Evolutionary conservation across 1,139 yeast genomes (phyloP).

Genomic region (Candida neerlandica): DNA sequence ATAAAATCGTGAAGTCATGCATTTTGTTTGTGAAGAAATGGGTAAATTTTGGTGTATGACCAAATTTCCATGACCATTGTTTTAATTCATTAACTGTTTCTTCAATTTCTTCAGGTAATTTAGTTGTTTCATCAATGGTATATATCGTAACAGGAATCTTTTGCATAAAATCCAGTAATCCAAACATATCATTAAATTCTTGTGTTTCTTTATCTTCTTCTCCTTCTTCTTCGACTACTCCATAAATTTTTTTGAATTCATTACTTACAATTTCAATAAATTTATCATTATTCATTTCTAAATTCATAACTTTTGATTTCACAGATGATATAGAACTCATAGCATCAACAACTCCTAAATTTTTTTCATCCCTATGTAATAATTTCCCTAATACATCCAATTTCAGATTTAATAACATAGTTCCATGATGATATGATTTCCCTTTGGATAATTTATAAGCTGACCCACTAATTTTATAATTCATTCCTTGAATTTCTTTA

Average conservation of each 20-base stretch:
- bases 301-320: constrained; percentile 71
- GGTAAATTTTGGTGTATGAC: constrained; percentile 67
- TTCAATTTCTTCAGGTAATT: constrained; percentile 50
- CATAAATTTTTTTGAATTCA: constrained; percentile 47
- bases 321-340: constrained; percentile 73
- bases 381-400: constrained; percentile 59
- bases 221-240: constrained; percentile 16
- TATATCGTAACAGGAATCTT: constrained; percentile 20
- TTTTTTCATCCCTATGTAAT: constrained; percentile 48
- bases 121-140: constrained; percentile 28
- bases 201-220: constrained; percentile 18
- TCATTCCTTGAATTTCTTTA: constrained; percentile 24
- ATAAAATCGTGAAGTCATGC: constrained; percentile 33
- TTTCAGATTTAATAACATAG: constrained; percentile 79
- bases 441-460: constrained; percentile 87
- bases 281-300: constrained; percentile 45
- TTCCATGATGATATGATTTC: constrained; percentile 92
- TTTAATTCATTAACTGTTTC: constrained; percentile 46
- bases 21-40: constrained; percentile 42
- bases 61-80: constrained; percentile 73
- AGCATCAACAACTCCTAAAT: constrained; percentile 55
- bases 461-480: constrained; percentile 79
- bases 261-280: constrained; percentile 51
- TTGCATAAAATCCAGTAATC: constrained; percentile 34
- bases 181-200: constrained; percentile 35